Evolutionary conservation across 495 filamentous ascomycete species (phyloP).

Genomic region (Delitschia confertaspora): DNA sequence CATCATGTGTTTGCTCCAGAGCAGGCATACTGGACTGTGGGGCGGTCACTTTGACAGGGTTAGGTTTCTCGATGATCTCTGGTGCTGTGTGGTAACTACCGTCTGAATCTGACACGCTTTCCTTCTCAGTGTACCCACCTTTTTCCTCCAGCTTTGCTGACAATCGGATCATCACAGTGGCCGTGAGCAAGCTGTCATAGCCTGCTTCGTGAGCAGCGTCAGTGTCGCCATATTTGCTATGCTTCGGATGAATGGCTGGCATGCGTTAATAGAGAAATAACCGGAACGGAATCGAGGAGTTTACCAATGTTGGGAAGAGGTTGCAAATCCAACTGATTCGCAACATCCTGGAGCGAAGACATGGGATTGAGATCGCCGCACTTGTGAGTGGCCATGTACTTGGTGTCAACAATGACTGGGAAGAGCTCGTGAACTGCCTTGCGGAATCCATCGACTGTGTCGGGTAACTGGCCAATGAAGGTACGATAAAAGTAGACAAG

Average conservation of each 20-base stretch:
- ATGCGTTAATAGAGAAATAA: constrained; percentile 1
- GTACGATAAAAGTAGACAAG: constrained; percentile 60
- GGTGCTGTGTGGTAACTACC: constrained; percentile 2
- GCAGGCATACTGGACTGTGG: no score
- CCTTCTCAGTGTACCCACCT: constrained; percentile 18
- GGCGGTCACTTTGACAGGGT: no score
- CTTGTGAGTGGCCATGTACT: constrained; percentile 58
- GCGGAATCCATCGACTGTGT: constrained; percentile 52
- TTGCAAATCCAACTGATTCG: constrained; percentile 36
- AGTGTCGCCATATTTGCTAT: constrained; percentile 42
- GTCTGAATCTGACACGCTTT: not conserved
- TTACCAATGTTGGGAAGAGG: constrained; percentile 42
- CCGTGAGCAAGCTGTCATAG: constrained; percentile 64
- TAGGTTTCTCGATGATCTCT: constrained; percentile 3
- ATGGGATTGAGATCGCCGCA: constrained; percentile 43
- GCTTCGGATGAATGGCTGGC: constrained; percentile 36
- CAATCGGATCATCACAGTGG: constrained; percentile 54
- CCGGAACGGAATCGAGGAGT: constrained; percentile 8
- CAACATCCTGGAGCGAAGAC: constrained; percentile 45
- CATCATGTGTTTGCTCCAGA: no score
- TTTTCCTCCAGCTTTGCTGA: constrained; percentile 43
- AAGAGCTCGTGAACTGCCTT: constrained; percentile 48
- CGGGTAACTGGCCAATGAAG: constrained; percentile 60
- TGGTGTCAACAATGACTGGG: constrained; percentile 66
- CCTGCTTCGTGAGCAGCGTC: constrained; percentile 57